phyloP scores from a whole-genome alignment of 305 asterid genomes.

The Coffea humblotiana region DNA sequence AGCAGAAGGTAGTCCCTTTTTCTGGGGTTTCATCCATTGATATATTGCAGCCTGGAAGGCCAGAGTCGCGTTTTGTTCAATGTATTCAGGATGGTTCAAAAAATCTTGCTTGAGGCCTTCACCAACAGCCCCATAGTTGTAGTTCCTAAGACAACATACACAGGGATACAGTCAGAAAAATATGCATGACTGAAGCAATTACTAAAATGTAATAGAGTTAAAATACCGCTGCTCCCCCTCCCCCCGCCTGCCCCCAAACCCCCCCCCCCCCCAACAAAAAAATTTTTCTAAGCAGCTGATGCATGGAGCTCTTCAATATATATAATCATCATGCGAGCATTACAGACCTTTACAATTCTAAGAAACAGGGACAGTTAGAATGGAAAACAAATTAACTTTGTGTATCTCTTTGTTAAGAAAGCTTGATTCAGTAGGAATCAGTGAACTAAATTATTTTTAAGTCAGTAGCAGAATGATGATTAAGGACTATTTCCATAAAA shows the following conservation, averaged over 20 bases:
- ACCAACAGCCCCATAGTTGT: conserved; percentile 61
- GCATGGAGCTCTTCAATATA: background rate
- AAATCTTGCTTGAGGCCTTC: conserved; percentile 66
- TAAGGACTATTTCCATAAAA: background rate
- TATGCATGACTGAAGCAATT: background rate
- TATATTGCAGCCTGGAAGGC: conserved; percentile 82
- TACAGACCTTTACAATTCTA: background rate
- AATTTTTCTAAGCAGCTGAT: background rate
- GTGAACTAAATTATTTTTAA: background rate
- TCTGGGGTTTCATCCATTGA: conserved; percentile 75
- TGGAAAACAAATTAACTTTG: background rate
- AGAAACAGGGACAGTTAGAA: background rate
- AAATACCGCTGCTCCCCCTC: background rate
- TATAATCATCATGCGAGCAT: background rate
- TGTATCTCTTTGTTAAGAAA: background rate
- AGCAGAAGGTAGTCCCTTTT: conserved; percentile 79
- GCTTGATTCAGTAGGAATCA: background rate
- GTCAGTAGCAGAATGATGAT: background rate
- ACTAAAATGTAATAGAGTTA: background rate
- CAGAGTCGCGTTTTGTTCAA: conserved; percentile 87
- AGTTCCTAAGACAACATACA: conserved; percentile 54
- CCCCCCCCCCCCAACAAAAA: too few species aligned
- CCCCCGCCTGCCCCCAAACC: too few species aligned
- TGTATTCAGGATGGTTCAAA: conserved; percentile 83
- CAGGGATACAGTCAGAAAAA: background rate